Evolutionary conservation across 2,329 filamentous ascomycete species (phyloP), one percentile per base, ranked within the genome.

Genomic region (Drechslera avenae): DNA sequence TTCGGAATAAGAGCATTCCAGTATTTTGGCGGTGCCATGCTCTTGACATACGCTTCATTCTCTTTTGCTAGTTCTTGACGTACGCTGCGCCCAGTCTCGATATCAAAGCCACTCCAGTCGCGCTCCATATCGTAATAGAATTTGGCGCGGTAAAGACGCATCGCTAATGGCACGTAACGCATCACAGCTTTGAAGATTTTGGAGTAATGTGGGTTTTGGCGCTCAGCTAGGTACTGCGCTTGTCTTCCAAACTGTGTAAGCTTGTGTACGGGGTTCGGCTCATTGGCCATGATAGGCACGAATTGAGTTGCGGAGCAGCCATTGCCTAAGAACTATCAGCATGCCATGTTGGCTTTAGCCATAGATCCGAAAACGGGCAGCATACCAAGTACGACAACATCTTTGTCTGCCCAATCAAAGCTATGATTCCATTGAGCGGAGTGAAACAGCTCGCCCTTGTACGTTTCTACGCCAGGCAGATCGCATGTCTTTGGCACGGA

Each of bases 191-290:
- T 76, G 66, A 78, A 79, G 0, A 64, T 44, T 0, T 63, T 14
- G 0, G 72, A 68, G 53, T 80, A 80, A 39, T 65, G 50, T 0
- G 73, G 75, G 42, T 79, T 79, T 0, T 75, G 71, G 9, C 78
- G 72, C 39, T 78, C 75, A 2, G 74, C 68, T 1, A 82, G 68
- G 68, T 77, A 82, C 51, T 82, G 80, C 4, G 79, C 68, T 63
- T 81, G 79, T 7, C 78, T 75, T n/a, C 68, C 74, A 55, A 82
- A 81, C 40, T 82, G 79, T 0, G 73, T 76, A 17, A 80, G 65
- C 18, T 69, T 73, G 16, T 66, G 71, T 8, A 72, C 76, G 4
- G 73, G 66, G 10, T 59, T 60, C 2, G 66, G 62, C n/a, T 66
- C 67, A 26, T 65, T 61, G 13, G 72, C 73, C 62, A 79, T 71